Evolutionary conservation across 371 early-diverging fungal species (phyloP), one percentile per base, ranked within the genome.

Genomic region (Coemansia linderi): DNA sequence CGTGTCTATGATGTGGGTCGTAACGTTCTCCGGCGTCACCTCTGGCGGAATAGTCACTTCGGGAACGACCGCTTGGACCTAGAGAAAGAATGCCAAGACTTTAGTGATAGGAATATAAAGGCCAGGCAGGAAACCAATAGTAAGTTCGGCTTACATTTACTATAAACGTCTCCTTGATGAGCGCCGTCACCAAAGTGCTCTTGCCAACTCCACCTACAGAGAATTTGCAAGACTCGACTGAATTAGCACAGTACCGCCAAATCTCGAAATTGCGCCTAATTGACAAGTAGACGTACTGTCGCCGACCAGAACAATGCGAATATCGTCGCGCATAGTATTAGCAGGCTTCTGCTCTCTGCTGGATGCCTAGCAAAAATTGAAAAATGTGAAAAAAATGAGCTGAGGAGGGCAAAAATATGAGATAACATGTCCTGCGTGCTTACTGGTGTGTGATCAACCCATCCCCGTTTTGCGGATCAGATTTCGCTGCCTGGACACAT

Each of bases 31-130:
- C 2, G 94, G 91, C 38, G 97, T 96, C 78, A 96, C 93, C 74
- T 97, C 96, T 58, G 97, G 95, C 36, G 99, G 99, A 66, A 98
- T 97, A 17, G 96, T 96, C 39, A 97, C 95, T 80, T 96, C 99
- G 31, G 97, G 97, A 63, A 97, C 92, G 41, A 97, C 93, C 69
- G 94, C 93, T 72, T 95, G 96, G 41, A 98, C 92, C 96, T 97
- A 77, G 27, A 3, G 54, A 46, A 19, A 8, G 9, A 19, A 46
- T 8, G 46, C 46, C 27, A 29, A 6, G 24, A 1, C 31, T 10
- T 52, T 29, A 52, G 54, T 13, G 4, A 52, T 15, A 52, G 27
- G 31, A 1, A 59, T 36, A 57, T 54, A 46, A 46, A 27, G 31
- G 24, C 19, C 56, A 33, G 40, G 27, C 5, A 43, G 13, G 31